Conservation (phyloP, 2,329 filamentous ascomycete species). For the Arachnopeziza araneosa region DNA sequence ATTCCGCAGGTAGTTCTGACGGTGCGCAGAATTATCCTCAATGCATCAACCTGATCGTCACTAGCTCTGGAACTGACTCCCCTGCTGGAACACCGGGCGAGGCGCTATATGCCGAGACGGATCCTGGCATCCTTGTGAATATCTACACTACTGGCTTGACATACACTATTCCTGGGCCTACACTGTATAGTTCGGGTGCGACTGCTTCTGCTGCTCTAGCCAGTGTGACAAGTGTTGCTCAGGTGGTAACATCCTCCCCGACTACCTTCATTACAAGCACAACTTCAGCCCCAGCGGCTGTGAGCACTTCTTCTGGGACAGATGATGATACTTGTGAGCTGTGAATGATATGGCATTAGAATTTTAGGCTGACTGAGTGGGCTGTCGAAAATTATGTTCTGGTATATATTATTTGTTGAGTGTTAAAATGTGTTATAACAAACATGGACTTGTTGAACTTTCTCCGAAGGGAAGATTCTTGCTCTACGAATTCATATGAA, state of each 20-base stretch:
- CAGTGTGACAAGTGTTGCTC: background rate
- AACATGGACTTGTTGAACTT: too few species aligned
- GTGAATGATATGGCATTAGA: background rate
- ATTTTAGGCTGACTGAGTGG: background rate
- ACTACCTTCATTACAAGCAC: background rate
- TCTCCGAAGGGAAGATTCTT: too few species aligned
- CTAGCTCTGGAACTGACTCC: constrained; percentile 36
- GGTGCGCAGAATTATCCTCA: constrained; percentile 45
- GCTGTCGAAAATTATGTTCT: too few species aligned
- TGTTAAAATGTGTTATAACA: too few species aligned
- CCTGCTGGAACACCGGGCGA: constrained; percentile 34
- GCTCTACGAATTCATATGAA: too few species aligned
- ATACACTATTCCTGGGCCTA: constrained; percentile 33
- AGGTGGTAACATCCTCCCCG: background rate
- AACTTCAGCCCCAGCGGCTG: background rate
- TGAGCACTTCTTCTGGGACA: background rate
- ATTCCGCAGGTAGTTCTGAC: constrained; percentile 31
- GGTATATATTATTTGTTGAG: too few species aligned
- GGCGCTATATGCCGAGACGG: constrained; percentile 36
- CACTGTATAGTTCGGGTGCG: constrained; percentile 21
- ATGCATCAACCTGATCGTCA: constrained; percentile 45
- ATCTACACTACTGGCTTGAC: constrained; percentile 32
- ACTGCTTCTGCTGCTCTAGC: constrained; percentile 2
- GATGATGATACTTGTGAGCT: background rate
- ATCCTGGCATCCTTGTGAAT: constrained; percentile 38